Conservation (phyloP, 2,329 filamentous ascomycete genomes). For the Uncinocarpus reesii region DNA sequence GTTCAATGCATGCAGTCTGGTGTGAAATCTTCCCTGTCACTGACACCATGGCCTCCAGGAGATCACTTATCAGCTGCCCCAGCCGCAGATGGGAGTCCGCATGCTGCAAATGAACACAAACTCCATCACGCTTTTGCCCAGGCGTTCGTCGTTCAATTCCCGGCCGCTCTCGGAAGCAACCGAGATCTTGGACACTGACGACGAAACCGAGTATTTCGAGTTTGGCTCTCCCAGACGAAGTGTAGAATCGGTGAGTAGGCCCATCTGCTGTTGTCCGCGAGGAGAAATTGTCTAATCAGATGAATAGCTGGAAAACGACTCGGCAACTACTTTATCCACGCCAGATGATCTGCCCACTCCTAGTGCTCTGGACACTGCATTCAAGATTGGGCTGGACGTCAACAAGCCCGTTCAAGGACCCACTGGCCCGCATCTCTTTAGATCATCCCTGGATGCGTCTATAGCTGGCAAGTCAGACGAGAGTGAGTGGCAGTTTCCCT, state of each 20-base stretch:
- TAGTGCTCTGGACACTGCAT: slow-evolving; percentile 52
- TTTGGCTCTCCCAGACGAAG: slow-evolving; percentile 47
- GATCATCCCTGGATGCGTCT: slow-evolving; percentile 40
- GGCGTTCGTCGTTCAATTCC: slow-evolving; percentile 16
- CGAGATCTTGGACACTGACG: slow-evolving; percentile 30
- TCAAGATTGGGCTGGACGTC: slow-evolving; percentile 48
- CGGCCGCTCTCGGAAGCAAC: slow-evolving; percentile 29
- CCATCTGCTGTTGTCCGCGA: not conserved
- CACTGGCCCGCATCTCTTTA: slow-evolving; percentile 80
- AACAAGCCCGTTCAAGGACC: slow-evolving; percentile 63
- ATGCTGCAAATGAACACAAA: slow-evolving; percentile 16
- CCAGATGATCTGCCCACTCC: slow-evolving; percentile 78
- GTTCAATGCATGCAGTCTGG: not conserved
- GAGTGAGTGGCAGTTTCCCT: slow-evolving; percentile 15
- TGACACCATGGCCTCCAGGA: slow-evolving; percentile 9
- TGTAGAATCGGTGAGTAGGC: slow-evolving; percentile 20
- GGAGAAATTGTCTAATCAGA: not conserved
- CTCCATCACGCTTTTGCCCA: slow-evolving; percentile 15
- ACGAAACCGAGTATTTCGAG: slow-evolving; percentile 37
- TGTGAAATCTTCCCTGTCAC: not conserved
- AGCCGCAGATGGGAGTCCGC: slow-evolving; percentile 12
- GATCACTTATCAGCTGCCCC: slow-evolving; percentile 12
- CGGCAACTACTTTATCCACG: slow-evolving; percentile 76
- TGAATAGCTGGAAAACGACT: slow-evolving; percentile 40
- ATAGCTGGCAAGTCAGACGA: slow-evolving; percentile 13